Evolutionary conservation across 768 basidiomycete genomes (phyloP), one percentile per base, ranked within the genome.

Genomic region (Lentinula edodes): DNA sequence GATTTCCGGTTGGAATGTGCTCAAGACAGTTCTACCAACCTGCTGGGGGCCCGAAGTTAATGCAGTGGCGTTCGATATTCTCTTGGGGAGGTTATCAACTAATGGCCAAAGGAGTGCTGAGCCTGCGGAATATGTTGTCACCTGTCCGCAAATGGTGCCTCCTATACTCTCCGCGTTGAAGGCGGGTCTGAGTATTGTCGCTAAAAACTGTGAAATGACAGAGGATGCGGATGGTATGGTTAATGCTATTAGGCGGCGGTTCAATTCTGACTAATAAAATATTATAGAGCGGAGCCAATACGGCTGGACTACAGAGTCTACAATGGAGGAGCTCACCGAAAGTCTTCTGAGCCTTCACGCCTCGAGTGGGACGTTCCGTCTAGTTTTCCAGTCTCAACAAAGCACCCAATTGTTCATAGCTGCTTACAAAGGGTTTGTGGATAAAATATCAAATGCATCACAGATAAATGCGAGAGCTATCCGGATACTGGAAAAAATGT

Each of bases 1-100:
- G 0, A 86, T 91, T 41, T 88, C 87, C 57, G 95, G 95, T 8
- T 96, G 93, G 89, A 85, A 79, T 51, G 78, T 89, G 2, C 70
- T 96, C 39, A 88, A 86, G 69, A 79, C 79, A 3, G 81, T 88
- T 32, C 67, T 95, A 18, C 90, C 93, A 0, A 66, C 71, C 20
- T 76, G 79, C 50, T 96, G 95, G 95, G 80, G 88, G 64, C 70
- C 74, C 7, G 76, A 71, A 16, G 85, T 95, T 13, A 88, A 92
- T 62, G 77, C 77, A 28, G 83, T 83, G 20, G 84, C 87, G 10
- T 86, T 93, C 63, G 84, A 88, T 62, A 71, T 94, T 2, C 74
- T 95, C 15, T 69, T 91, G 3, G 90, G 88, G 10, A 74, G 80
- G n/a, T 66, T 68, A 10, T 53, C 64, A 54, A 67, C 70, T 7